phyloP scores from a whole-genome alignment of 2,329 filamentous ascomycete genomes.

The Neopestalotiopsis clavispora region DNA sequence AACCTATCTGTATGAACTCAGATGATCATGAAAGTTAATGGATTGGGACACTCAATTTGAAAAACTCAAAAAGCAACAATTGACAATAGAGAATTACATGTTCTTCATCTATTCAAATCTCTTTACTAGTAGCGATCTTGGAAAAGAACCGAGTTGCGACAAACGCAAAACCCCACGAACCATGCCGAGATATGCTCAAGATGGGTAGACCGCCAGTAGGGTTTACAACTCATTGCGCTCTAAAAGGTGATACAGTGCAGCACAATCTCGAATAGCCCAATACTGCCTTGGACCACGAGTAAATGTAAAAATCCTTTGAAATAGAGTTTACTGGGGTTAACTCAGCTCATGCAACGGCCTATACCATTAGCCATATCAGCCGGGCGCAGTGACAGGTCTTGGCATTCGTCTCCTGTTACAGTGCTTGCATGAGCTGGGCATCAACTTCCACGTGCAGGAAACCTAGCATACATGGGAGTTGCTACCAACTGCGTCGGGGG shows the following conservation, averaged over 20 bases:
- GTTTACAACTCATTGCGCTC: no score
- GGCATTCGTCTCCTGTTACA: background rate
- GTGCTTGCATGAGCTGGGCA: constrained; percentile 10
- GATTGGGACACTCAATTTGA: no score
- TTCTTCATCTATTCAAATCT: no score
- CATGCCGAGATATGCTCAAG: no score
- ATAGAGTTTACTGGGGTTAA: background rate
- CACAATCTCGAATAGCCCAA: background rate
- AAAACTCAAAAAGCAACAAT: no score
- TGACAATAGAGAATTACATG: no score
- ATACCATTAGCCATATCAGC: background rate
- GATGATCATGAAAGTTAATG: no score
- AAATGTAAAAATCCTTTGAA: background rate
- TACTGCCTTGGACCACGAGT: background rate
- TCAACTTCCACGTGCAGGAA: background rate
- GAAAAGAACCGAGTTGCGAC: no score
- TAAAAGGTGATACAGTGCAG: background rate
- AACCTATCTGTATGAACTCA: no score
- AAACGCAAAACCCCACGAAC: no score
- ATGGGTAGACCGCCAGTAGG: no score
- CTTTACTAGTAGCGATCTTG: no score
- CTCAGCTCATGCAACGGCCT: background rate
- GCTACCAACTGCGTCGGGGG: background rate
- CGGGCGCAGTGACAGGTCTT: background rate
- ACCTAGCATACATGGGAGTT: background rate